phyloP scores from a whole-genome alignment of 2,329 filamentous ascomycete genomes.

The Aspergillus latus region DNA sequence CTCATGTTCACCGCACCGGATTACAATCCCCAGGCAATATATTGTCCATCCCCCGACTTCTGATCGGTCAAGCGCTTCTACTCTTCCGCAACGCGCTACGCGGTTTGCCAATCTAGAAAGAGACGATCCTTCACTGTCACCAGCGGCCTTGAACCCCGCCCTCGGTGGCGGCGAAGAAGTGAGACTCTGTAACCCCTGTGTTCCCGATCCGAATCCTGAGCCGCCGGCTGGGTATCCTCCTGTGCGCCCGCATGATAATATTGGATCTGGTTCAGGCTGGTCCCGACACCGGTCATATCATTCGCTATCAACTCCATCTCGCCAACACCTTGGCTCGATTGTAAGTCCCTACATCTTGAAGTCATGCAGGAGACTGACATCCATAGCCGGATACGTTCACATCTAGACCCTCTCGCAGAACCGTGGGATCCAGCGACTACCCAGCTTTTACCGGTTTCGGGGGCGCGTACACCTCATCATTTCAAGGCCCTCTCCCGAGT shows the following conservation, averaged over 20 bases:
- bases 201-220: conserved; percentile 66
- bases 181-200: conserved; percentile 70
- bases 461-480: conserved; percentile 15
- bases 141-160: conserved; percentile 45
- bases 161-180: conserved; percentile 67
- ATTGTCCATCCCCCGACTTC: conserved; percentile 75
- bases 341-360: conserved; percentile 15
- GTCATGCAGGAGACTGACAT: conserved; percentile 3
- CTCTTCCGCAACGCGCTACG: conserved; percentile 43
- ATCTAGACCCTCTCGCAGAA: conserved; percentile 26
- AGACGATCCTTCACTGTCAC: conserved; percentile 31
- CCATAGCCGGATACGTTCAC: conserved; percentile 17
- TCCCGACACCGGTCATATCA: conserved; percentile 11
- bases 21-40: conserved; percentile 89
- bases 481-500: conserved; percentile 19
- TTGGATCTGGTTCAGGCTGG: conserved; percentile 16
- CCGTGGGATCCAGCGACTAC: conserved; percentile 28
- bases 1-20: conserved; percentile 86
- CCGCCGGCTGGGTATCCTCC: conserved; percentile 46
- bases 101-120: conserved; percentile 50
- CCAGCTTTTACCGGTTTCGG: conserved; percentile 19
- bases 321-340: conserved; percentile 24
- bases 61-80: conserved; percentile 42
- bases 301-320: conserved; percentile 19
- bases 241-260: conserved; percentile 23